A percentile compares a stretch with the other conserved stretches of the same genome.
Conservation (phyloP, 2,329 filamentous ascomycete genomes). For the Pseudogymnoascus sp. region DNA sequence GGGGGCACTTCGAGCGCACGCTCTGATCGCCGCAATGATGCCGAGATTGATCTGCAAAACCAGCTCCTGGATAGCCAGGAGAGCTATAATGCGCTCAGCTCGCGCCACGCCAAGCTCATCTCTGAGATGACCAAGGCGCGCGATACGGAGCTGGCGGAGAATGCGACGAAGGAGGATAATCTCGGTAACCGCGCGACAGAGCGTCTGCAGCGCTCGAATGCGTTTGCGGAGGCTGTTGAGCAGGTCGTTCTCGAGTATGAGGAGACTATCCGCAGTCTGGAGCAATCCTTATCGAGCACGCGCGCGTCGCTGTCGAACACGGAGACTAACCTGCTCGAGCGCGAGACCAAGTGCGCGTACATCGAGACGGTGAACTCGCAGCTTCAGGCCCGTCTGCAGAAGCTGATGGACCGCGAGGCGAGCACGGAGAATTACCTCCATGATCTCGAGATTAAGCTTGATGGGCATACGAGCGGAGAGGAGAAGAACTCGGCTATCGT, state of each 20-base stretch:
- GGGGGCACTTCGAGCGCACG: conserved; percentile 59
- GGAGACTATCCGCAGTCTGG: conserved; percentile 91
- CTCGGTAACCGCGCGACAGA: conserved; percentile 75
- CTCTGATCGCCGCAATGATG: conserved; percentile 69
- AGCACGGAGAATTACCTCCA: conserved; percentile 90
- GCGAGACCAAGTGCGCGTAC: conserved; percentile 88
- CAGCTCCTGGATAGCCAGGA: conserved; percentile 88
- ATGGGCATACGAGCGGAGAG: conserved; percentile 82
- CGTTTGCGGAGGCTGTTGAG: conserved; percentile 91
- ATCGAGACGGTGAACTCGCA: conserved; percentile 87
- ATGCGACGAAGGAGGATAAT: conserved; percentile 49
- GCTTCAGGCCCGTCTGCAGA: conserved; percentile 82
- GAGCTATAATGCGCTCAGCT: conserved; percentile 83
- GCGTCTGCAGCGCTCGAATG: conserved; percentile 86
- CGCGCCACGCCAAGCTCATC: conserved; percentile 91
- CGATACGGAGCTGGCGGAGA: conserved; percentile 56
- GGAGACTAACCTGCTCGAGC: conserved; percentile 82
- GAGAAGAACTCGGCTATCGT: conserved; percentile 86
- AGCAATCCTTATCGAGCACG: conserved; percentile 84
- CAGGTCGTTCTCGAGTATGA: conserved; percentile 96
- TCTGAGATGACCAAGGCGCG: conserved; percentile 83
- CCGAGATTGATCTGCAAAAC: conserved; percentile 85
- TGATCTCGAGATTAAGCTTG: conserved; percentile 82
- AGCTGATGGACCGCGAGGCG: conserved; percentile 81
- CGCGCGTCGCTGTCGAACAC: conserved; percentile 72